A percentile compares a stretch with the other conserved stretches of the same genome.
Evolutionary conservation across 139 green algal genomes (phyloP).

Genomic region (Monoraphidium neglectum): DNA sequence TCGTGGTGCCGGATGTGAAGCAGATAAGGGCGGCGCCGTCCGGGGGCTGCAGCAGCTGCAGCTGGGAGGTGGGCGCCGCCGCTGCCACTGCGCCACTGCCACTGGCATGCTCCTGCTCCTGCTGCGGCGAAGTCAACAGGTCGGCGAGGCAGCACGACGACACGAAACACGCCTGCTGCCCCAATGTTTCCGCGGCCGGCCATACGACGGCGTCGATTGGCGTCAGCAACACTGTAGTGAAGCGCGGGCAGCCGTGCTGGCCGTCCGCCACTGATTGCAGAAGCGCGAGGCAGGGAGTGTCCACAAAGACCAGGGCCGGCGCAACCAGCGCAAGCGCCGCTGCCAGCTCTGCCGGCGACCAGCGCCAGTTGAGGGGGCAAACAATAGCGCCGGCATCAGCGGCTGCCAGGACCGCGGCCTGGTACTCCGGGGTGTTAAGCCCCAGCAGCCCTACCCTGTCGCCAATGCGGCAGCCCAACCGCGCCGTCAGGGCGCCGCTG

Average conservation of each 20-base stretch:
- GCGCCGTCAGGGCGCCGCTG: slow-evolving; percentile 26
- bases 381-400: slow-evolving; percentile 62
- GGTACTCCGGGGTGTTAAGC: slow-evolving; percentile 33
- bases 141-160: no score
- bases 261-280: background rate
- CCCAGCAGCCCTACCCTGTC: slow-evolving; percentile 47
- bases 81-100: background rate
- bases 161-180: no score
- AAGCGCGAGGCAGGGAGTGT: slow-evolving; percentile 21
- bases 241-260: background rate
- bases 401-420: slow-evolving; percentile 62
- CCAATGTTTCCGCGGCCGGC: no score
- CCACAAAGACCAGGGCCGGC: slow-evolving; percentile 29
- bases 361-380: slow-evolving; percentile 77
- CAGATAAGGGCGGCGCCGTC: slow-evolving; percentile 39
- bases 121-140: no score
- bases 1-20: slow-evolving; percentile 77
- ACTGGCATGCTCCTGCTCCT: slow-evolving; percentile 4
- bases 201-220: no score
- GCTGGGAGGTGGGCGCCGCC: background rate
- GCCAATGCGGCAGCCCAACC: slow-evolving; percentile 28
- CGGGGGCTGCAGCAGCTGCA: slow-evolving; percentile 39
- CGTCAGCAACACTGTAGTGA: no score
- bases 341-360: slow-evolving; percentile 50
- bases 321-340: slow-evolving; percentile 44